phyloP scores from a whole-genome alignment of 192 early-diverging fungal species.

The Umbelopsis ramanniana region DNA sequence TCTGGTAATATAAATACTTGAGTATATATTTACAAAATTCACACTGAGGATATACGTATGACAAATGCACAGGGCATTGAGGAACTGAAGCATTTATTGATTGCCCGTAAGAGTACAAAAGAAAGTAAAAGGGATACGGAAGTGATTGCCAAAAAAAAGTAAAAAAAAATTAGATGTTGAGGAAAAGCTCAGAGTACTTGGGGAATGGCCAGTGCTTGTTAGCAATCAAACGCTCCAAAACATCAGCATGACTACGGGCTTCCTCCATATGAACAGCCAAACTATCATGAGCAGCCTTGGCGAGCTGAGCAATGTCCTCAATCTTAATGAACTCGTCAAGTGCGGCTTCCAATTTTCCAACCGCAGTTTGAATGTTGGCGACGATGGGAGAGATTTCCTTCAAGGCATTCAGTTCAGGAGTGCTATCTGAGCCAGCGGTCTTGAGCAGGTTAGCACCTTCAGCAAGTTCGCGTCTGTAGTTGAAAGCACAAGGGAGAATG shows the following conservation, averaged over 20 bases:
- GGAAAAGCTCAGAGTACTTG: constrained; percentile 94
- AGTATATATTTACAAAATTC: neutral
- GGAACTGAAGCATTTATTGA: neutral
- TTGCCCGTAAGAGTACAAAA: neutral
- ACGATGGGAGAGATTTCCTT: constrained; percentile 68
- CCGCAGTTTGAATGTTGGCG: constrained; percentile 55
- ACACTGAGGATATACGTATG: neutral
- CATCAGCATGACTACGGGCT: constrained; percentile 71
- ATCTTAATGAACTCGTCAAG: constrained; percentile 63
- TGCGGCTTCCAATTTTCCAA: constrained; percentile 57
- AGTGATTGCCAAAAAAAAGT: neutral
- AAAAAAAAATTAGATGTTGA: constrained; percentile 53
- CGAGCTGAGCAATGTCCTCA: constrained; percentile 65
- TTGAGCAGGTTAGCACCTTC: constrained; percentile 81
- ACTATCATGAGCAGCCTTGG: constrained; percentile 60
- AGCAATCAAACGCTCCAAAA: constrained; percentile 78
- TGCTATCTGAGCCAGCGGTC: constrained; percentile 51
- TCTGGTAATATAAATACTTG: constrained; percentile 4
- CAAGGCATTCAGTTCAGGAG: constrained; percentile 77
- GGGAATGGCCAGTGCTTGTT: constrained; percentile 98
- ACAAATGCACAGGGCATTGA: neutral
- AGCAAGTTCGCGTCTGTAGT: constrained; percentile 88
- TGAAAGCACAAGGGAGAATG: constrained; percentile 87
- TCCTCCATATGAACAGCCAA: constrained; percentile 76
- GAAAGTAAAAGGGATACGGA: neutral